phyloP scores from a whole-genome alignment of 768 basidiomycete species.

The Suillus brevipes region DNA sequence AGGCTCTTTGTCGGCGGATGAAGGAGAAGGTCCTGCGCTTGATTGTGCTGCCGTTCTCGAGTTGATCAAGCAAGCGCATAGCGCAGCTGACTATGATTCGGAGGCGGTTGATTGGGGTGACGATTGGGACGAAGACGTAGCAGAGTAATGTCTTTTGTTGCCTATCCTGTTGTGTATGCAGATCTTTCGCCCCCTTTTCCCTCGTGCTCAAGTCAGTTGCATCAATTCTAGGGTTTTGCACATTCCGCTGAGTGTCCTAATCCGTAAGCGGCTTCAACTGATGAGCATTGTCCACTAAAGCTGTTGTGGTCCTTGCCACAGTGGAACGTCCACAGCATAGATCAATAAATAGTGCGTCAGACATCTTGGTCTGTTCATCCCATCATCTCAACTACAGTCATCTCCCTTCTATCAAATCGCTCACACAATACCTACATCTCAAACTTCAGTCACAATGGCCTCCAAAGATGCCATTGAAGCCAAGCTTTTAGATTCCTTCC shows the following conservation, averaged over 20 bases:
- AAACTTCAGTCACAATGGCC: neutral
- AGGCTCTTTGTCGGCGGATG: constrained; percentile 14
- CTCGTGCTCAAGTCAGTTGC: neutral
- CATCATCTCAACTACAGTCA: neutral
- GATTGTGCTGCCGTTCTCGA: constrained; percentile 25
- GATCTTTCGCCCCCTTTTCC: neutral
- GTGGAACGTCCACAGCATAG: neutral
- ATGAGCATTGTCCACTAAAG: neutral
- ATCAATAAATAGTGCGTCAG: neutral
- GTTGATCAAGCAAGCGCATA: constrained; percentile 23
- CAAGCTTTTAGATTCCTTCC: neutral
- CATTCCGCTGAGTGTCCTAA: neutral
- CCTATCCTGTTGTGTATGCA: neutral
- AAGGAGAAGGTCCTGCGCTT: constrained; percentile 14
- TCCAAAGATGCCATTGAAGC: neutral
- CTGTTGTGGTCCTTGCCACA: neutral
- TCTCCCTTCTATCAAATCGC: neutral
- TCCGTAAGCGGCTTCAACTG: neutral
- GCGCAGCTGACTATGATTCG: constrained; percentile 28
- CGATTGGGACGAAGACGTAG: constrained; percentile 24
- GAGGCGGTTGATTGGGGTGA: constrained; percentile 32
- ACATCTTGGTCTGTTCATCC: neutral
- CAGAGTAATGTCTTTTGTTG: constrained; percentile 1
- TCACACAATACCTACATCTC: neutral
- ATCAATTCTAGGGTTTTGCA: neutral